A percentile compares a stretch with the other conserved stretches of the same genome.
phyloP scores from a whole-genome alignment of 2,329 filamentous ascomycete species.

The Botrytis tulipae region DNA sequence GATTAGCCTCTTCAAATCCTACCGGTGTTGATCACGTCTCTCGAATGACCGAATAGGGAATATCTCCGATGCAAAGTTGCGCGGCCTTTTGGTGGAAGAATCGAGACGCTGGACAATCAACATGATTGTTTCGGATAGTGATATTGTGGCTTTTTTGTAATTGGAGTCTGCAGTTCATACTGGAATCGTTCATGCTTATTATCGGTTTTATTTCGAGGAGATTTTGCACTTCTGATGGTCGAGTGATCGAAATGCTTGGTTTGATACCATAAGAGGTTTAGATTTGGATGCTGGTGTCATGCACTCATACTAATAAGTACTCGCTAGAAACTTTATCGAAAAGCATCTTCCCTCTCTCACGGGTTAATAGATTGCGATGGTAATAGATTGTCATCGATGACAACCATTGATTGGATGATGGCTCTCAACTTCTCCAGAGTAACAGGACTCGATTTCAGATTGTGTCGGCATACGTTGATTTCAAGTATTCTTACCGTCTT shows the following conservation, averaged over 20 bases:
- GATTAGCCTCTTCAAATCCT: conserved; percentile 2
- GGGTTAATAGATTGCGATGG: neutral
- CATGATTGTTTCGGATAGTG: conserved; percentile 9
- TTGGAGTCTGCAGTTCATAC: neutral
- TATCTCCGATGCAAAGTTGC: conserved; percentile 19
- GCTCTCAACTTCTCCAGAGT: neutral
- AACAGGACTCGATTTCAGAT: neutral
- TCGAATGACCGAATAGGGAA: conserved; percentile 5
- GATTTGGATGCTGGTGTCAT: neutral
- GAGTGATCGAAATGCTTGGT: neutral
- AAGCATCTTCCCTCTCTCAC: neutral
- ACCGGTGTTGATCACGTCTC: conserved; percentile 9
- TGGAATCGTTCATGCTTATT: conserved; percentile 12
- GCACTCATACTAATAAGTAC: neutral
- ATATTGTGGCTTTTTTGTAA: conserved; percentile 8
- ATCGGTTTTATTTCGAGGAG: neutral
- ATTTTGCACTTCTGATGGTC: neutral
- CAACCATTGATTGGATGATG: neutral
- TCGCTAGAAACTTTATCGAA: neutral
- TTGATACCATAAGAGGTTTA: conserved; percentile 2
- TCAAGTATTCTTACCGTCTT: neutral
- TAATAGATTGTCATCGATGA: neutral
- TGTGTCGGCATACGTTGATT: neutral
- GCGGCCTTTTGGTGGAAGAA: conserved; percentile 13
- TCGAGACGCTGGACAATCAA: conserved; percentile 16